Base-by-base conservation (phyloP, 805 yeast species). In the Pichia manshurica region DNA sequence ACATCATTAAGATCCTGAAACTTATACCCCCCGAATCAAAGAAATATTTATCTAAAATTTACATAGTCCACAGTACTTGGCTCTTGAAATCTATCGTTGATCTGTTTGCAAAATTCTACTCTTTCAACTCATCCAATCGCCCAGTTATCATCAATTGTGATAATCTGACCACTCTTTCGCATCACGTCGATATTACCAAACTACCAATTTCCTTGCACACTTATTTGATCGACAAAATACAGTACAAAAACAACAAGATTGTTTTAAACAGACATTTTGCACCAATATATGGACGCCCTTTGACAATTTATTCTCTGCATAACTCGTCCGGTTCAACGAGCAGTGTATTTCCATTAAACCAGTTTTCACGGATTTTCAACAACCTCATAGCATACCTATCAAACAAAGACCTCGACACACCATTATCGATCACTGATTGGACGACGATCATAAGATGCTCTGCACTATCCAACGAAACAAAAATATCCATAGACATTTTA, bases 61-160 rank as follows among this genome's bases (percentile, higher is more conserved):
- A 82, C 53, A 75, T 90, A 28, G 95, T 91, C 2, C 97, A 91
- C 65, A 96, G 90, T 55, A 83, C 85, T 41, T 89, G 96, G 93
- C 77, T 90, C 66, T 77, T 87, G 23, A 79, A 88, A 56, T 82
- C 95, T 0, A 75, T 87, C 33, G 77, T 84, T 15, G 89, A 85
- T 46, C 74, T 88, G 21, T 68, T 87, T 50, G 72, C 81, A 47
- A 84, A 82, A 57, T 81, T 85, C 2, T 53, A 59, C 59, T 53
- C 56, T 6, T 55, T 56, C 22, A 48, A 48, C 25, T 49, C 56
- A 53, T 34, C 39, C 29, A 32, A 29, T 3, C 37, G 34, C 5
- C 49, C 44, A 53, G 54, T 52, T 9, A 55, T 64, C 6, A 55
- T 67, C 1, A 67, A 68, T 49, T 68, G 73, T 51, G 69, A 66